Evolutionary conservation across 2,329 filamentous ascomycete genomes (phyloP).

Genomic region (Fusarium odoratissimum): DNA sequence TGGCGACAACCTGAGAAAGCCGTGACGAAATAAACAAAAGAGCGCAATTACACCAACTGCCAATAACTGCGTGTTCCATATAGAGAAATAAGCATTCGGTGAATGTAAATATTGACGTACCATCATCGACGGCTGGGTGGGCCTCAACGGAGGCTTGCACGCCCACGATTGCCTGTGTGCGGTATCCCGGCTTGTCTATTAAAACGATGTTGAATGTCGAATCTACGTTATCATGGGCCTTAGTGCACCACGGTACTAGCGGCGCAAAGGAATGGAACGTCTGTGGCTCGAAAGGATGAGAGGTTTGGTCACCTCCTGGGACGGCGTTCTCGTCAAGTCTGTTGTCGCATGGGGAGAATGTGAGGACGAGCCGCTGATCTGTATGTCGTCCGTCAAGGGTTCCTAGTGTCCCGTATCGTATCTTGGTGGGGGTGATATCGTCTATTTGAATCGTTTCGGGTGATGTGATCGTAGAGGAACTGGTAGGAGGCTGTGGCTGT

Average conservation of each 20-base stretch:
- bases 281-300: slow-evolving; percentile 39
- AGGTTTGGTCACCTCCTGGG: slow-evolving; percentile 50
- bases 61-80: background rate
- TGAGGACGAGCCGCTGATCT: slow-evolving; percentile 44
- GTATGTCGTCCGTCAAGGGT: slow-evolving; percentile 42
- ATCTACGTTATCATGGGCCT: slow-evolving; percentile 47
- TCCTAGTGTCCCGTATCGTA: slow-evolving; percentile 32
- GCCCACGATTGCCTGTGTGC: slow-evolving; percentile 46
- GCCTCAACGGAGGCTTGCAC: slow-evolving; percentile 53
- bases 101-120: slow-evolving; percentile 52
- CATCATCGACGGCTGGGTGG: slow-evolving; percentile 60
- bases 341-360: slow-evolving; percentile 50
- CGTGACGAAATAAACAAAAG: slow-evolving; percentile 13
- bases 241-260: slow-evolving; percentile 41
- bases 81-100: slow-evolving; percentile 7
- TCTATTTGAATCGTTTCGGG: slow-evolving; percentile 11
- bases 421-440: slow-evolving; percentile 17
- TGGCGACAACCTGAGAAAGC: slow-evolving; percentile 22
- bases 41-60: background rate
- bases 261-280: slow-evolving; percentile 37
- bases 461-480: slow-evolving; percentile 18
- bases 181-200: slow-evolving; percentile 42
- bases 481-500: slow-evolving; percentile 12
- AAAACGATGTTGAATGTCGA: slow-evolving; percentile 39
- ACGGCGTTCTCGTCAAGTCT: slow-evolving; percentile 46